Evolutionary conservation across 2,329 filamentous ascomycete genomes (phyloP), one percentile per base, ranked within the genome.

Genomic region (Aspergillus sp.): DNA sequence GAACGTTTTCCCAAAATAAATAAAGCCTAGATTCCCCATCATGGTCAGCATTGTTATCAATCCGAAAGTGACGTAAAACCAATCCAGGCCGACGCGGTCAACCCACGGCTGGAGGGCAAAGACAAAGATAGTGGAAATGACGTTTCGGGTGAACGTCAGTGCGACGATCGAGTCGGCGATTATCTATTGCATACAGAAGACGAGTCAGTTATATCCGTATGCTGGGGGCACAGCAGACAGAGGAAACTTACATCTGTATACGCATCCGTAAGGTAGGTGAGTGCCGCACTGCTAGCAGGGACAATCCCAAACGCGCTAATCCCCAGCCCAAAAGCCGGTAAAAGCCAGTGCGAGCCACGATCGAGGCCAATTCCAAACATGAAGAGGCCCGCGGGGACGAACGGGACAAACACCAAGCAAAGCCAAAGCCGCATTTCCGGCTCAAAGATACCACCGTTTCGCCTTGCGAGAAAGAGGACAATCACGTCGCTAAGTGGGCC

Each of bases 91-190:
- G 0, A 55, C 19, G 14, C 11, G 12, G 35, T n/a, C 17, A 6
- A 50, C 33, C 45, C 45, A 55, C 6, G 53, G 53, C 37, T 23
- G 21, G 2, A 81, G 67, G 0, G 74, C 75, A 59, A 82, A 82
- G n/a, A 81, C 73, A 44, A 82, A 75, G 15, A 74, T 69, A 2
- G 76, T 79, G 17, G 71, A 70, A 44, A 81, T 71, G 2, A 70
- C 55, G 51, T 82, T 82, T 0, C 80, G 75, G 11, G 77, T 64
- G 55, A 82, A 76, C 0, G 77, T 77, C 1, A 82, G 68, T 0
- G 68, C 75, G 3, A 80, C 77, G 6, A 82, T 66, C 0, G 79
- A 73, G 57, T 82, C 79, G 5, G 74, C 79, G 43, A 82, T 7
- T 40, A 35, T 19, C 19, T 19, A 19, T 19, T 19, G 19, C 19